Conservation (phyloP, 257 asterid genomes). For the Osmanthus fragrans region DNA sequence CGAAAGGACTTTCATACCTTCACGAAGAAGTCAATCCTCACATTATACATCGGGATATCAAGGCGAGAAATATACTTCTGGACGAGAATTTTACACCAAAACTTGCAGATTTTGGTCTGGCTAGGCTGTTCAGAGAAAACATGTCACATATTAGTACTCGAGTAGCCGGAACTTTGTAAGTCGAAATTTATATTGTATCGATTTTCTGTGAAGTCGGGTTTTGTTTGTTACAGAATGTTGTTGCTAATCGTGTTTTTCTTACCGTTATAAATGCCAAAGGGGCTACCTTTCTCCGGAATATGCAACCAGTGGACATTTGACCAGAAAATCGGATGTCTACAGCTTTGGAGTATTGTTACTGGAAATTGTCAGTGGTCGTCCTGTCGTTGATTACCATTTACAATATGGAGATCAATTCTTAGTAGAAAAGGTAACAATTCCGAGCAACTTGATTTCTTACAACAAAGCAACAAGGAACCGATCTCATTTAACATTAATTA, state of each 20-base stretch:
- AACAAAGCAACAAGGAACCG: neutral
- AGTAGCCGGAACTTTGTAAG: slow-evolving; percentile 88
- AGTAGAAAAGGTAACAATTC: slow-evolving; percentile 57
- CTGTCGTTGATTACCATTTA: slow-evolving; percentile 54
- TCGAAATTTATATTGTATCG: neutral
- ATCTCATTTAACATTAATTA: neutral
- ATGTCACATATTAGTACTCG: slow-evolving; percentile 71
- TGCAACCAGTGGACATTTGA: slow-evolving; percentile 74
- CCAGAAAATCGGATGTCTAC: slow-evolving; percentile 76
- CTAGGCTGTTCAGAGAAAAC: slow-evolving; percentile 60
- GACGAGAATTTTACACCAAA: slow-evolving; percentile 65
- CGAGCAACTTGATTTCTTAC: neutral
- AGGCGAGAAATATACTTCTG: slow-evolving; percentile 72
- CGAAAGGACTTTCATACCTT: slow-evolving; percentile 61
- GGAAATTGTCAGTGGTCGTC: slow-evolving; percentile 63
- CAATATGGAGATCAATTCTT: slow-evolving; percentile 72
- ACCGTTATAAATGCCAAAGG: slow-evolving; percentile 32
- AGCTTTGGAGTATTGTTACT: slow-evolving; percentile 78
- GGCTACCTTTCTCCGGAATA: slow-evolving; percentile 88
- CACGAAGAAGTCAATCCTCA: slow-evolving; percentile 74
- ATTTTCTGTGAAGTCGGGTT: neutral
- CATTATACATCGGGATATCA: slow-evolving; percentile 72
- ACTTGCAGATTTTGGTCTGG: slow-evolving; percentile 75
- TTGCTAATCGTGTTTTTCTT: slow-evolving; percentile 24
- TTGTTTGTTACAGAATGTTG: neutral